Evolutionary conservation across 768 basidiomycete genomes (phyloP), one percentile per base, ranked within the genome.

Genomic region (Rhodotorula taiwanensis): DNA sequence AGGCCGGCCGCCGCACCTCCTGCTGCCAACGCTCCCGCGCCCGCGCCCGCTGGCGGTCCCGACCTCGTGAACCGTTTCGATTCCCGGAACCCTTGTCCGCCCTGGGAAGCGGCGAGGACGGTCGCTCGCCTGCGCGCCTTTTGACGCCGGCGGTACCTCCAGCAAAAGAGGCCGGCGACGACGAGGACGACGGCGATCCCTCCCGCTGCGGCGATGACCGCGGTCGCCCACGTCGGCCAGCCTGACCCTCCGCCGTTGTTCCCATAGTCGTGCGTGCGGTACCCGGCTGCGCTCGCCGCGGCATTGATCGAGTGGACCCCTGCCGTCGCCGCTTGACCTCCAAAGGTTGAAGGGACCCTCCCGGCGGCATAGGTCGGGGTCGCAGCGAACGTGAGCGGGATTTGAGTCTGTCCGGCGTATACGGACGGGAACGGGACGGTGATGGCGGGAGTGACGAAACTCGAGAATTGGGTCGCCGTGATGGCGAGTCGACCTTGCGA

Each of bases 361-460:
- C 55, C 58, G 0, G 62, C 49, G 15, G 55, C 56, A 8, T 18
- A 57, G 10, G 55, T 57, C 39, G 60, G 36, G 11, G 47, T 55
- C 25, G 11, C n/a, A 31, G 45, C 13, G 41, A 27, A 63, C 27
- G 28, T 10, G 45, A 47, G 58, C 27, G 62, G 28, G 62, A 63
- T 36, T 25, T 57, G 55, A 8, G 44, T 57, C 36, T 63, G 62
- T 16, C 56, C 56, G 36, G 21, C 55, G 55, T 63, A 63, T 21
- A 33, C 55, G 11, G 55, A 53, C 9, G 62, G 62, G 55, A 63
- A 63, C n/a, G 62, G 55, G 55, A 63, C 62, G n/a, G 62, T 52
- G 55, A 63, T 58, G 55, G 62, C 62, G 20, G 62, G 62, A 1
- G 62, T 63, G 3, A 51, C 56, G 44, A 57, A 63, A 18, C 34